Evolutionary conservation across 768 basidiomycete species (phyloP), one percentile per base, ranked within the genome.

Genomic region (Suillus subalutaceus): DNA sequence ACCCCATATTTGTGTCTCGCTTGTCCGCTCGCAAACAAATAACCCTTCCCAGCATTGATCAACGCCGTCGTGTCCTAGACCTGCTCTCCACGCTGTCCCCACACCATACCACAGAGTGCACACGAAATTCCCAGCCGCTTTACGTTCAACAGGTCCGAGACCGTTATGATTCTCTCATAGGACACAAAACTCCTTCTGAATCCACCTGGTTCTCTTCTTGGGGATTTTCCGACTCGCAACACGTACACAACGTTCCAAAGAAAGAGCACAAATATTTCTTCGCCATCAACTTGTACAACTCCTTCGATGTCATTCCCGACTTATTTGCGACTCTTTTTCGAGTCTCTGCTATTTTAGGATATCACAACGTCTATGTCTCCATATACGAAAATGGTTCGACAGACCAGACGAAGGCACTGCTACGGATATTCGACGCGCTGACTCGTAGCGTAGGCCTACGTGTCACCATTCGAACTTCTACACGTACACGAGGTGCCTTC

Each of bases 301-400:
- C 96, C 15, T 99, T 99, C 87, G 96, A 97, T 80, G 82, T 99
- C 76, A 96, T 99, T 70, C 96, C 97, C 20, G 97, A 99, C 79
- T 86, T 99, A 43, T 98, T 99, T 77, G 90, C 95, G 40, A 96
- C 96, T 26, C 90, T 99, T 71, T 99, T 99, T 84, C 89, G 96
- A 65, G 90, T 96, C 46, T 90, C 95, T 0, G 86, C 93, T 46
- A 87, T 99, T 69, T 84, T 99, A 40, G 97, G 97, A 6, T 98
- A 94, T 80, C 95, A 97, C 78, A 99, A 99, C 76, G 95, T 99
- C 73, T 99, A 90, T 75, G 94, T 99, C 58, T 97, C 96, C 61
- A 97, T 99, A 70, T 99, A 99, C 83, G 97, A 99, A 82, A 99
- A 99, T 79, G 97, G 97, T 4, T 98, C 97, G n/a, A 88, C 88